Percentiles rank a stretch among this genome's conserved stretches.
Evolutionary conservation across 1,284 basidiomycete genomes (phyloP).

Genomic region (Cryptococcus sp.): DNA sequence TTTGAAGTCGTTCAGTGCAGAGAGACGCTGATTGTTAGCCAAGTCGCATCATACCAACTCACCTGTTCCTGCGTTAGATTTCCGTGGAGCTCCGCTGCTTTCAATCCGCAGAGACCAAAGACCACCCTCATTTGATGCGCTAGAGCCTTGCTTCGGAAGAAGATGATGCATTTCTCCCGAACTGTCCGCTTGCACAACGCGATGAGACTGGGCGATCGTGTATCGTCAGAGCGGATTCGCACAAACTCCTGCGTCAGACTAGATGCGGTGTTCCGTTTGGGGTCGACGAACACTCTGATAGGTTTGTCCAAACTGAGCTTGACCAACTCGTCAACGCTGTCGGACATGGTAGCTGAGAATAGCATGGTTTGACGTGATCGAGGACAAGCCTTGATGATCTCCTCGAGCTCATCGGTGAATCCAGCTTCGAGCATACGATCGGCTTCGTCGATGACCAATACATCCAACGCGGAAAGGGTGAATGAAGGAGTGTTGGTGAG

Average conservation of each 20-base stretch:
- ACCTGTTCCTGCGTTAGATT: constrained; percentile 94
- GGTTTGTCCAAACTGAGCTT: constrained; percentile 89
- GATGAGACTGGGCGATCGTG: constrained; percentile 75
- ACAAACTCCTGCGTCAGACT: constrained; percentile 96
- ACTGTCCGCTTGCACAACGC: constrained; percentile 86
- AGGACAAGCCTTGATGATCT: constrained; percentile 90
- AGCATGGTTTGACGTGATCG: constrained; percentile 92
- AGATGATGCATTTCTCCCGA: constrained; percentile 81
- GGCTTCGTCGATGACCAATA: constrained; percentile 94
- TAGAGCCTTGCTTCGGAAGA: constrained; percentile 92
- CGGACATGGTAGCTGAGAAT: constrained; percentile 98
- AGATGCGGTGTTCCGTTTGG: constrained; percentile 81
- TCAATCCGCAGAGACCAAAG: constrained; percentile 83
- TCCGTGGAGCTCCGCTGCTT: constrained; percentile 89
- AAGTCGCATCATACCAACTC: constrained; percentile 29
- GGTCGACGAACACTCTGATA: constrained; percentile 92
- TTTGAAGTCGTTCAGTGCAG: constrained; percentile 81
- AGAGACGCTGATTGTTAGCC: constrained; percentile 65
- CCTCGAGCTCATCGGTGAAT: constrained; percentile 90
- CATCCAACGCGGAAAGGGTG: constrained; percentile 87
- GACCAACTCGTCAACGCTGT: constrained; percentile 90
- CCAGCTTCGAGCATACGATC: constrained; percentile 98
- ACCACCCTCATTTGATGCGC: constrained; percentile 96
- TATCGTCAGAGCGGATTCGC: constrained; percentile 73
- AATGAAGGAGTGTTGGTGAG: constrained; percentile 94